These are phyloP conservation scores for Exophiala calicioides DNA, from an alignment of 2,329 filamentous ascomycete genomes.

Conservation along the genomic window DNA sequence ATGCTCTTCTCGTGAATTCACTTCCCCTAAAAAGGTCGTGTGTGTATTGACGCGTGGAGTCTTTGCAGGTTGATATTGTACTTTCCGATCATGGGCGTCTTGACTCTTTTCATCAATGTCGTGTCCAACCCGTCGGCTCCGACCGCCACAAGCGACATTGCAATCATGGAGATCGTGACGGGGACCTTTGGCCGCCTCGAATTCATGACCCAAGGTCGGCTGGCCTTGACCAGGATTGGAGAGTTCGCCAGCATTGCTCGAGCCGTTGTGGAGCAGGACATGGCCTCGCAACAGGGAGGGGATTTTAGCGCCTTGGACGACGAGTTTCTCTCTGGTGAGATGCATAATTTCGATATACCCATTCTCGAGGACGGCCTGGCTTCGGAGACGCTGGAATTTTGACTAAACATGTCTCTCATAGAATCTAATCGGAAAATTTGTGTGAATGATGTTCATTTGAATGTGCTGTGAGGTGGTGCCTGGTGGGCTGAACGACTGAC, in stretches of 20 bases:
- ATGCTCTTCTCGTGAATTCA: background rate
- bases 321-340: too few relatives aligned
- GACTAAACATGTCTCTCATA: too few relatives aligned
- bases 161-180: constrained; percentile 1
- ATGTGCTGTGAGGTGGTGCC: too few relatives aligned
- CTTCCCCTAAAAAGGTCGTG: background rate
- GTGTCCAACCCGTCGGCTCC: background rate
- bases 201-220: background rate
- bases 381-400: too few relatives aligned
- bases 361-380: too few relatives aligned
- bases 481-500: too few relatives aligned
- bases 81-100: constrained; percentile 1
- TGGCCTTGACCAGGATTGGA: background rate
- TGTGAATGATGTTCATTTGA: too few relatives aligned
- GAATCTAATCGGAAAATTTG: too few relatives aligned
- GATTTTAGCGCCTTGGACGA: background rate
- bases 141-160: background rate
- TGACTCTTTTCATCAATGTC: constrained; percentile 1
- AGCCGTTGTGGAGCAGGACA: background rate
- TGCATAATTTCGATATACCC: too few relatives aligned
- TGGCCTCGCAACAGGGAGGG: background rate
- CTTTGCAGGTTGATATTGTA: constrained; percentile 1
- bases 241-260: constrained; percentile 2
- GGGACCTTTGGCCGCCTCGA: constrained; percentile 1
- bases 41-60: background rate